Base-by-base conservation (phyloP, 1,284 basidiomycete genomes). In the Inonotus obliquus region DNA sequence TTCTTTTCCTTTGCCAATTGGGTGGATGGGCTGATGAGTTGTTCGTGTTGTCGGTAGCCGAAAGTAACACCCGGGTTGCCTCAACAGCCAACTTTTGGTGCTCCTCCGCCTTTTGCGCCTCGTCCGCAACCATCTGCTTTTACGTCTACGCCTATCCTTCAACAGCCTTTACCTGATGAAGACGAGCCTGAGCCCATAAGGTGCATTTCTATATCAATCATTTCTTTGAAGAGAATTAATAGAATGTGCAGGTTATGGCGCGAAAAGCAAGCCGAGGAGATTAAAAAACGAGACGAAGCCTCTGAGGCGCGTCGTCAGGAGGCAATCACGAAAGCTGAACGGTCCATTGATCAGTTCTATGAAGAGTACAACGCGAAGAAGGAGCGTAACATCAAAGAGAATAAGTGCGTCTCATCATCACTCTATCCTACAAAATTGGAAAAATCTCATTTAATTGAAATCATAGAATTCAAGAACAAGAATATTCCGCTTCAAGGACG, bases 331-430 rank as follows among this genome's bases (percentile, higher is more conserved):
- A 92, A 89, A 73, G 97, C 97, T 21, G 95, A 98, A 74, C 85
- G 88, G 69, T 83, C 91, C 32, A 98, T 99, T 67, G 97, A 99
- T 76, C 84, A 91, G 70, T 99, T 98, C 74, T 99, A 99, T 74
- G 93, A 94, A 71, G 87, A 93, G 60, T 98, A 99, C 75, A 86
- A 94, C 61, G 81, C 83, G 66, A 91, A 93, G 79, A 98, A 97
- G 79, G 94, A 96, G 77, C 86, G 86, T 72, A 91, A 87, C 70
- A 98, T 99, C 69, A 81, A 90, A 55, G 88, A 95, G 74, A 99
- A 99, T 84, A 99, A 99, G 94, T 96, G 66, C 69, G 89, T 81
- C 39, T 21, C 13, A 14, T 44, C 5, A 17, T n/a, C 4, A 4
- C 11, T 4, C 23, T 25, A 4, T n/a, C 14, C 25, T 10, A 9